Evolutionary conservation across 371 early-diverging fungal genomes (phyloP).

Genomic region (Mucor saturninus): DNA sequence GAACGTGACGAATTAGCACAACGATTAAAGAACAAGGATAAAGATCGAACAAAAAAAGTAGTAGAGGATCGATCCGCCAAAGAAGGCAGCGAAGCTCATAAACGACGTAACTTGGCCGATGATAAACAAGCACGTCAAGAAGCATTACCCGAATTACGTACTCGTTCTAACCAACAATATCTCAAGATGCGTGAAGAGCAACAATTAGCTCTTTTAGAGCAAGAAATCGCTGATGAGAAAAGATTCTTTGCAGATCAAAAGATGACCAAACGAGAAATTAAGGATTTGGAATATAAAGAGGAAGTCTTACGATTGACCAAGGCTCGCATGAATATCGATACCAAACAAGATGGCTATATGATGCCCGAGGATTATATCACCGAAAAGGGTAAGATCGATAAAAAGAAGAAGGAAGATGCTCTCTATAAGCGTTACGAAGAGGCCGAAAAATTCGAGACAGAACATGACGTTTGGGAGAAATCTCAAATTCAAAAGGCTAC

Average conservation of each 20-base stretch:
- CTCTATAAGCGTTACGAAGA: slow-evolving; percentile 92
- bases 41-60: slow-evolving; percentile 78
- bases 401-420: slow-evolving; percentile 87
- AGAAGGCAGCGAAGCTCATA: slow-evolving; percentile 69
- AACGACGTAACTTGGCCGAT: slow-evolving; percentile 81
- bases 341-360: slow-evolving; percentile 80
- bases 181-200: slow-evolving; percentile 87
- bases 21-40: slow-evolving; percentile 82
- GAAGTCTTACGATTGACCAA: slow-evolving; percentile 81
- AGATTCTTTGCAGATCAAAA: slow-evolving; percentile 76
- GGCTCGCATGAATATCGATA: slow-evolving; percentile 83
- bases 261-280: slow-evolving; percentile 79
- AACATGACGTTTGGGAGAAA: slow-evolving; percentile 95
- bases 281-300: slow-evolving; percentile 82
- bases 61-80: slow-evolving; percentile 84
- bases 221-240: slow-evolving; percentile 89
- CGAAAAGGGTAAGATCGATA: slow-evolving; percentile 94
- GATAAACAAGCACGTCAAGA: slow-evolving; percentile 71
- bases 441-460: slow-evolving; percentile 77
- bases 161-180: slow-evolving; percentile 89
- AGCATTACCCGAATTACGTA: slow-evolving; percentile 78
- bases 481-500: slow-evolving; percentile 77
- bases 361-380: slow-evolving; percentile 95
- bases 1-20: slow-evolving; percentile 93
- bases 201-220: slow-evolving; percentile 75